These are phyloP conservation scores for Eudorina sp. DNA, from an alignment of 139 green algal species.

Conservation along the genomic window DNA sequence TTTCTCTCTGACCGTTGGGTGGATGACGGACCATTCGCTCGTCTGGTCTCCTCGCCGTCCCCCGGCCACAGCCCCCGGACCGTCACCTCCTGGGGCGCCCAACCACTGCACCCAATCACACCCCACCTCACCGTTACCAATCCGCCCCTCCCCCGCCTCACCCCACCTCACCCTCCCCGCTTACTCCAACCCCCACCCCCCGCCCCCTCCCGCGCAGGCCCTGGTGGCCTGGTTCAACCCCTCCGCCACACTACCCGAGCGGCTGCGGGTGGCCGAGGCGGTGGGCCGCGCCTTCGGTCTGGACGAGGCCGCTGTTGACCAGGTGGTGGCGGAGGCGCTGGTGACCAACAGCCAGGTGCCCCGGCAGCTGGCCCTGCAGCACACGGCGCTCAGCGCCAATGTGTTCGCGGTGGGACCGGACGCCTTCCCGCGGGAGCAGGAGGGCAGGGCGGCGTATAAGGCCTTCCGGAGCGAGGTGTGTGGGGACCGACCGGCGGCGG, in stretches of 20 bases:
- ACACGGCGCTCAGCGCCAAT: background rate
- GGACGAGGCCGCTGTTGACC: slow-evolving; percentile 32
- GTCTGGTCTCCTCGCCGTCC: too few relatives aligned
- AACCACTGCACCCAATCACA: too few relatives aligned
- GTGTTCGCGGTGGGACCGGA: background rate
- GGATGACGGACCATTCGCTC: too few relatives aligned
- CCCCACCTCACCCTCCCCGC: background rate
- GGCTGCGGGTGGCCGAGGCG: slow-evolving; percentile 16
- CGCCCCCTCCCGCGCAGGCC: background rate
- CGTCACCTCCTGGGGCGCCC: too few relatives aligned
- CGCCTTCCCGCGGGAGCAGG: background rate
- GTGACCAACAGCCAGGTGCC: slow-evolving; percentile 18
- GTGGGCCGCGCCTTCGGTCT: slow-evolving; percentile 41
- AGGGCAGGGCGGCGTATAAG: background rate
- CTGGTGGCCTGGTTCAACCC: slow-evolving; percentile 34
- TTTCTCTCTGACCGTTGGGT: too few relatives aligned
- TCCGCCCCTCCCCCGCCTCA: background rate
- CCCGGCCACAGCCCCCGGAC: too few relatives aligned
- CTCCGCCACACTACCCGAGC: background rate
- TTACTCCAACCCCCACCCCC: background rate
- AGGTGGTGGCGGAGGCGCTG: slow-evolving; percentile 39
- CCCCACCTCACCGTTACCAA: too few relatives aligned
- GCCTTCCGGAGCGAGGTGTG: slow-evolving; percentile 6
- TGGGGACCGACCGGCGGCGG: too few relatives aligned
- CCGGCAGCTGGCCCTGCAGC: slow-evolving; percentile 39